A percentile compares a stretch with the other conserved stretches of the same genome.
These are phyloP conservation scores for Fistulinella prunicolor DNA, from an alignment of 768 basidiomycete genomes.

Conservation along the genomic window DNA sequence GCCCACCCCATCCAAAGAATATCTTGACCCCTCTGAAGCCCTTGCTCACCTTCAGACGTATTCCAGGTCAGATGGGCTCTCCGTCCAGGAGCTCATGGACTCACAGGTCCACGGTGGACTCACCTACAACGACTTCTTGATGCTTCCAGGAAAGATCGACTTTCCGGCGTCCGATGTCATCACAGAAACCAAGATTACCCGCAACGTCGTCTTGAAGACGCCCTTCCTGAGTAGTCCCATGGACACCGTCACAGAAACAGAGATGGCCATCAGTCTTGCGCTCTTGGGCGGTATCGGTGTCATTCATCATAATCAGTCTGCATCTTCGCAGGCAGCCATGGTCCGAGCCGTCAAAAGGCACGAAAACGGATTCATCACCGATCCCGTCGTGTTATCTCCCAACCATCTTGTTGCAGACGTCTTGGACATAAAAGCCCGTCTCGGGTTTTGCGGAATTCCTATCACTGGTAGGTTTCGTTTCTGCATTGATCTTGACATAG, in stretches of 20 bases:
- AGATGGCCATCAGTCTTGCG: slow-evolving; percentile 93
- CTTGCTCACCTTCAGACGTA: slow-evolving; percentile 76
- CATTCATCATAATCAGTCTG: slow-evolving; percentile 92
- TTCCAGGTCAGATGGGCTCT: slow-evolving; percentile 73
- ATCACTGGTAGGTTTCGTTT: slow-evolving; percentile 79
- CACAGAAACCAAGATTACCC: slow-evolving; percentile 84
- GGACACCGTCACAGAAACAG: slow-evolving; percentile 97
- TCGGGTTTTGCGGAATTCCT: slow-evolving; percentile 96
- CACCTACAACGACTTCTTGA: slow-evolving; percentile 96
- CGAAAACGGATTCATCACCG: slow-evolving; percentile 97
- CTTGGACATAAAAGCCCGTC: slow-evolving; percentile 84
- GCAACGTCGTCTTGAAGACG: slow-evolving; percentile 88
- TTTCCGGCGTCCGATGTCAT: slow-evolving; percentile 80
- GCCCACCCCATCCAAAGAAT: slow-evolving; percentile 32
- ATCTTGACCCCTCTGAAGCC: slow-evolving; percentile 71
- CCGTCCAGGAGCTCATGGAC: slow-evolving; percentile 84
- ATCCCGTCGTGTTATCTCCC: slow-evolving; percentile 87
- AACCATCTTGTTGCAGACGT: slow-evolving; percentile 81
- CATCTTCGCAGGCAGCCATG: slow-evolving; percentile 91
- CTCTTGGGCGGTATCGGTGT: slow-evolving; percentile 96
- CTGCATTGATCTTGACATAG: slow-evolving; percentile 9
- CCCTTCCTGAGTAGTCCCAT: slow-evolving; percentile 98
- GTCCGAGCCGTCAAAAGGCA: slow-evolving; percentile 96
- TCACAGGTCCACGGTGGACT: slow-evolving; percentile 83
- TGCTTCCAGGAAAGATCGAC: slow-evolving; percentile 94